Evolutionary conservation across 139 green algal species (phyloP), one percentile per base, ranked within the genome.

Genomic region (Chara braunii): DNA sequence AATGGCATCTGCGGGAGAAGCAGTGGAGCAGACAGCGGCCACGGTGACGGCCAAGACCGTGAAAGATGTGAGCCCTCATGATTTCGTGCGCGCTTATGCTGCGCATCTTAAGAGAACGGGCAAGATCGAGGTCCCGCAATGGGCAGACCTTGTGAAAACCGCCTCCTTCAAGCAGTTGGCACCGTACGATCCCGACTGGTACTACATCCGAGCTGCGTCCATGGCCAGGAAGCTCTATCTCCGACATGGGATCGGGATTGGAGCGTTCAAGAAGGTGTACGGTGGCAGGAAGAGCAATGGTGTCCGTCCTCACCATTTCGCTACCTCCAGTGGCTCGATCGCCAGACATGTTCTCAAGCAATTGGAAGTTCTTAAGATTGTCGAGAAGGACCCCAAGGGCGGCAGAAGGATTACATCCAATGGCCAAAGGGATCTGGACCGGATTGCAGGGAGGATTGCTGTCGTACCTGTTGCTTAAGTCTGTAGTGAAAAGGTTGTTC

Each of bases 71-170:
- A 82, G 78, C 33, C 62, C 81, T 26, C 74, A 91, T 40, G 74
- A 78, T 24, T 98, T 99, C 79, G 95, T 98, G 67, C 78, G 76
- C 33, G 84, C 87, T 7, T 97, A 97, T 70, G 85, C 91, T 50
- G 84, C 85, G 24, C 90, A 99, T 74, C 62, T 99, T 70, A 98
- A 98, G 84, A 78, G 80, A 37, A 95, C 89, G 60, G 91, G 94
- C 72, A 98, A 97, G 91, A 81, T 97, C 52, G 82, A 95, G 68
- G 78, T 98, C 45, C 93, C 93, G 28, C 78, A 81, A 52, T 96
- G 90, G 85, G 92, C 95, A 33, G 93, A 99, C 61, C 79, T 96
- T 26, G 87, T 96, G 33, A 99, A 99, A 87, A 99, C 93, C 11
- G 89, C 59, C 43, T 45, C 77, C 14, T 90, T 84, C 86, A 98